phyloP scores from a whole-genome alignment of 2,329 filamentous ascomycete genomes.

The Raffaelea deltoideospora region DNA sequence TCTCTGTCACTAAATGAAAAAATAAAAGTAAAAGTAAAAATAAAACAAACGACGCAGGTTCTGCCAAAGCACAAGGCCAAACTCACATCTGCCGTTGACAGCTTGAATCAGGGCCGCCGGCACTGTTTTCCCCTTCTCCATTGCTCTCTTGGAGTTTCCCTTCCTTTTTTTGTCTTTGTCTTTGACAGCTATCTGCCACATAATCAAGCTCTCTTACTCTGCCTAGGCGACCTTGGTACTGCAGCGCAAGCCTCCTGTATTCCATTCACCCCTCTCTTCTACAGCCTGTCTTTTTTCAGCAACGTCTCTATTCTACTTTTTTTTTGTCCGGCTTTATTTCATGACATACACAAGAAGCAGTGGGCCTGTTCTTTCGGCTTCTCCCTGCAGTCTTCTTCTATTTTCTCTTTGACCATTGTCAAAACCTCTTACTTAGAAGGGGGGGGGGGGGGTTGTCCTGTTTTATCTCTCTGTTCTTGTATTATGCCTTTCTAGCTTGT shows the following conservation, averaged over 20 bases:
- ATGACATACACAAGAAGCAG: not conserved
- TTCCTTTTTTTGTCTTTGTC: not conserved
- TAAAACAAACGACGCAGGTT: no score
- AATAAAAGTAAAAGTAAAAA: no score
- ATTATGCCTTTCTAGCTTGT: not conserved
- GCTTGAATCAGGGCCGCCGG: conserved; percentile 1
- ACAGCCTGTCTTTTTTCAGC: no score
- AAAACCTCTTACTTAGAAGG: not conserved
- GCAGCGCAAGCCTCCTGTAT: no score
- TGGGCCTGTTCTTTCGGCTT: not conserved
- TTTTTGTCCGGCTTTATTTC: not conserved
- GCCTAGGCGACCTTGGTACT: no score
- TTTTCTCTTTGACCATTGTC: not conserved
- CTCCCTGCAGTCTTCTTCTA: not conserved
- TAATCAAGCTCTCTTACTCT: no score
- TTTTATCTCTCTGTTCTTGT: not conserved
- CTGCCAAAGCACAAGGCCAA: not conserved
- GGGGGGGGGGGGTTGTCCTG: not conserved
- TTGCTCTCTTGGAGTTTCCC: not conserved
- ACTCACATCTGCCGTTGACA: conserved; percentile 2
- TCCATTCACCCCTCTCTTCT: not conserved
- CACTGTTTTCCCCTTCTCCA: not conserved
- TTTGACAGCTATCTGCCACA: no score
- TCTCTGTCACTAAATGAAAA: no score
- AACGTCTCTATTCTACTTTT: no score